phyloP scores from a whole-genome alignment of 345 rosid genomes.

The Hevea brasiliensis region DNA sequence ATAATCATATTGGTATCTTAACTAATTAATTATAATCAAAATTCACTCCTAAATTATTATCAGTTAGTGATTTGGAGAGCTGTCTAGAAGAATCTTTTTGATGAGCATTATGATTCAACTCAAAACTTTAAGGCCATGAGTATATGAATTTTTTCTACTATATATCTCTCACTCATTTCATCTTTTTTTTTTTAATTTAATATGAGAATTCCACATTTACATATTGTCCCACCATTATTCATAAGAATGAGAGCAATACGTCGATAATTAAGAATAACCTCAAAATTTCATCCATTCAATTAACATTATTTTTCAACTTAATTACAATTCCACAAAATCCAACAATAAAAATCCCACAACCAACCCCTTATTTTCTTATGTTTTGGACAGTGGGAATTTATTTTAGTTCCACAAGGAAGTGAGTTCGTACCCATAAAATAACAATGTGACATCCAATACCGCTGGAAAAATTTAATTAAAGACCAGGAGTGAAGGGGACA shows the following conservation, averaged over 20 bases:
- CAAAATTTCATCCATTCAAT: not conserved
- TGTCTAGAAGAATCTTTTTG: too few relatives aligned
- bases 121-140: too few relatives aligned
- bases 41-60: not conserved
- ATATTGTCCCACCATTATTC: not conserved
- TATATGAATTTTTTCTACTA: too few relatives aligned
- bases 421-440: not conserved
- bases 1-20: not conserved
- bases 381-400: not conserved
- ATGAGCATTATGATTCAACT: too few relatives aligned
- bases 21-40: not conserved
- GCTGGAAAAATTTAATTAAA: conserved; percentile 26
- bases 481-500: conserved; percentile 58
- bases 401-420: not conserved
- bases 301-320: not conserved
- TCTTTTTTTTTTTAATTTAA: too few relatives aligned
- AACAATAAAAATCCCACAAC: not conserved
- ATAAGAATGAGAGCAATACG: too few relatives aligned
- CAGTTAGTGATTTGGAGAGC: too few relatives aligned
- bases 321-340: not conserved
- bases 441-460: not conserved
- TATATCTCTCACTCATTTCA: too few relatives aligned
- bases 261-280: not conserved
- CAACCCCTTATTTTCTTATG: not conserved
- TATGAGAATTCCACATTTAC: too few relatives aligned